phyloP scores from a whole-genome alignment of 1,284 basidiomycete genomes.

The Stereum hirsutum region DNA sequence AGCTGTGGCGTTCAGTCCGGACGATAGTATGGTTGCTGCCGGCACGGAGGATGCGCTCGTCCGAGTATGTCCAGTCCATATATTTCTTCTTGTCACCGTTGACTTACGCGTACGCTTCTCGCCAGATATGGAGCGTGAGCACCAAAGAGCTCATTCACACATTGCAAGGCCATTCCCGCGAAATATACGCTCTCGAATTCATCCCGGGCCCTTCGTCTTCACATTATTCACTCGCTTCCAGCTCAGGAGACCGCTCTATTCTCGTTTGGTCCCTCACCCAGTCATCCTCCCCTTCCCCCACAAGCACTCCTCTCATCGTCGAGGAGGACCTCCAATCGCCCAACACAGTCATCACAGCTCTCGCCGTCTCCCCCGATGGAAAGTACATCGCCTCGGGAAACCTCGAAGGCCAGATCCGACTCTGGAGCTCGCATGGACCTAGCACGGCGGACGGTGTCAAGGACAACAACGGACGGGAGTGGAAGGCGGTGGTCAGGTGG shows the following conservation, averaged over 20 bases:
- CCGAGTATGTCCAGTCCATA: slow-evolving; percentile 38
- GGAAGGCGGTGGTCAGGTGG: slow-evolving; percentile 2
- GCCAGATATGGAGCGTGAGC: slow-evolving; percentile 78
- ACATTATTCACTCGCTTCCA: too few species aligned
- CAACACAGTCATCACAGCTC: slow-evolving; percentile 75
- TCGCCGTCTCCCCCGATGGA: slow-evolving; percentile 78
- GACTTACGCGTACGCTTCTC: neutral
- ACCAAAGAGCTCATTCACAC: slow-evolving; percentile 2
- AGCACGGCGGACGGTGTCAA: too few species aligned
- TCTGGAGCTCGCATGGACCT: too few species aligned
- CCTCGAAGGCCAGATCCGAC: slow-evolving; percentile 77
- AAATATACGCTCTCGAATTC: slow-evolving; percentile 89
- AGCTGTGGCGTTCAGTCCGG: slow-evolving; percentile 78
- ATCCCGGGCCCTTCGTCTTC: slow-evolving; percentile 70
- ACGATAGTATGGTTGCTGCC: slow-evolving; percentile 74
- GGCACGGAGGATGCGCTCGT: slow-evolving; percentile 82
- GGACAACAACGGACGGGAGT: neutral
- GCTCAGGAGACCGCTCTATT: slow-evolving; percentile 86
- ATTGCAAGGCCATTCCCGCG: slow-evolving; percentile 76
- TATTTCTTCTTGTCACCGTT: slow-evolving; percentile 2
- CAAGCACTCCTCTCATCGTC: slow-evolving; percentile 37
- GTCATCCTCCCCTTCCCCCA: slow-evolving; percentile 16
- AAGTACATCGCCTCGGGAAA: slow-evolving; percentile 77
- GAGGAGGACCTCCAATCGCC: slow-evolving; percentile 43
- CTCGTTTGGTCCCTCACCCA: slow-evolving; percentile 78